These are phyloP conservation scores for Pythium aphanidermatum DNA, from an alignment of 352 stramenopile genomes.

Conservation along the genomic window DNA sequence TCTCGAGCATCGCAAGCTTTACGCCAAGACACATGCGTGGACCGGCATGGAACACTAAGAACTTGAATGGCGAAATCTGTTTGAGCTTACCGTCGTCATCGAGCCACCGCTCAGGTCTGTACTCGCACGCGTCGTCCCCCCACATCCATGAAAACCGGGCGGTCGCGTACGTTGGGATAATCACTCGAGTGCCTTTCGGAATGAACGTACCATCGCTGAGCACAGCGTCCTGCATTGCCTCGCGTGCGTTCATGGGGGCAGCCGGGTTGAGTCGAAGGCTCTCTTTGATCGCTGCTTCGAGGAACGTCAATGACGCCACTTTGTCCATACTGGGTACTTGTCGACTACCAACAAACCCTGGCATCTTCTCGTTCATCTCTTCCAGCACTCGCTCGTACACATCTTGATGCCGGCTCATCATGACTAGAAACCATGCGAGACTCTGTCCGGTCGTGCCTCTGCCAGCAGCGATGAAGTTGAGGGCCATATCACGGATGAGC, in stretches of 20 bases:
- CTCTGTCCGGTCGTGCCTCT: slow-evolving; percentile 68
- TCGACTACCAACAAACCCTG: slow-evolving; percentile 6
- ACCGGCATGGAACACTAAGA: slow-evolving; percentile 56
- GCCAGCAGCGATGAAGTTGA: slow-evolving; percentile 78
- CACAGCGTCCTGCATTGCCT: slow-evolving; percentile 40
- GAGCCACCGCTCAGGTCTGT: slow-evolving; percentile 68
- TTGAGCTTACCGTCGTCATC: slow-evolving; percentile 30
- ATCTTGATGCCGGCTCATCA: slow-evolving; percentile 57
- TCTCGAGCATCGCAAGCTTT: slow-evolving; percentile 55
- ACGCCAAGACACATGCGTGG: slow-evolving; percentile 62
- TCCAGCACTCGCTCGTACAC: slow-evolving; percentile 21
- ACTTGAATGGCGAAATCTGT: slow-evolving; percentile 53
- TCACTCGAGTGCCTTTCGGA: slow-evolving; percentile 39
- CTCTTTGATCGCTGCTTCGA: slow-evolving; percentile 55
- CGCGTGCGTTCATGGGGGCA: slow-evolving; percentile 48
- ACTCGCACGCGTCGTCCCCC: slow-evolving; percentile 51
- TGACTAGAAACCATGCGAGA: slow-evolving; percentile 71
- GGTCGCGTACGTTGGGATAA: slow-evolving; percentile 61
- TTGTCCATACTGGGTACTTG: slow-evolving; percentile 37
- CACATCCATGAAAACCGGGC: slow-evolving; percentile 49
- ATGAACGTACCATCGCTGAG: slow-evolving; percentile 67
- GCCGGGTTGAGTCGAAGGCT: slow-evolving; percentile 55
- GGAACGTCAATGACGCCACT: slow-evolving; percentile 34
- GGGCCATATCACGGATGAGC: slow-evolving; percentile 54
- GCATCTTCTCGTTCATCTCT: slow-evolving; percentile 23